Conservation (phyloP, 805 yeast species). For the Starmerella gropengiesseri region DNA sequence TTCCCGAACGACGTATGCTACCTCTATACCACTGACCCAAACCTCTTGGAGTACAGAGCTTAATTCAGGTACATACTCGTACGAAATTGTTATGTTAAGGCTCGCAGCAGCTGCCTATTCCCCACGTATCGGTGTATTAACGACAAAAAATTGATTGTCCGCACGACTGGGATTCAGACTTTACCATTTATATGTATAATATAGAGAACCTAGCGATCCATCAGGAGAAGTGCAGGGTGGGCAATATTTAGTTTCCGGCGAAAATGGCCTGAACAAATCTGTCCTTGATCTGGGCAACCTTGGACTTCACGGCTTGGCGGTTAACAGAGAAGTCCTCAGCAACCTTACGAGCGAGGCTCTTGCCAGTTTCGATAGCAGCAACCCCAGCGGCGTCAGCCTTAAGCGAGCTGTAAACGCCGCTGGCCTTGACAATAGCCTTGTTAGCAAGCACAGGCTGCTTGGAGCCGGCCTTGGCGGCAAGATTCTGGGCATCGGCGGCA, state of each 20-base stretch:
- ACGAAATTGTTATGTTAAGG: too few relatives aligned
- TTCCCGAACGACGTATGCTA: constrained; percentile 24
- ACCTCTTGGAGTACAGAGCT: too few relatives aligned
- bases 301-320: constrained; percentile 9
- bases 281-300: constrained; percentile 5
- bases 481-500: constrained; percentile 12
- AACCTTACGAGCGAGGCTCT: constrained; percentile 14
- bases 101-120: too few relatives aligned
- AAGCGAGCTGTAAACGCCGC: constrained; percentile 8
- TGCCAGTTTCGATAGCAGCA: constrained; percentile 18
- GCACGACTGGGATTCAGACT: too few relatives aligned
- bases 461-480: constrained; percentile 8
- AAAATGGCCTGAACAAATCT: constrained; percentile 7
- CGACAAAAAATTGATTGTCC: too few relatives aligned
- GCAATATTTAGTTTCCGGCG: background rate
- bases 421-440: constrained; percentile 8
- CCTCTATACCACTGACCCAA: constrained; percentile 24
- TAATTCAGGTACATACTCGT: too few relatives aligned
- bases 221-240: background rate
- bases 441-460: constrained; percentile 2
- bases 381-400: constrained; percentile 18
- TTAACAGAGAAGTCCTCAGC: constrained; percentile 21
- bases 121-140: too few relatives aligned
- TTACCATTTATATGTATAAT: background rate
- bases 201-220: background rate